Base-by-base conservation (phyloP, 768 basidiomycete species). In the Polyporus arcularius region DNA sequence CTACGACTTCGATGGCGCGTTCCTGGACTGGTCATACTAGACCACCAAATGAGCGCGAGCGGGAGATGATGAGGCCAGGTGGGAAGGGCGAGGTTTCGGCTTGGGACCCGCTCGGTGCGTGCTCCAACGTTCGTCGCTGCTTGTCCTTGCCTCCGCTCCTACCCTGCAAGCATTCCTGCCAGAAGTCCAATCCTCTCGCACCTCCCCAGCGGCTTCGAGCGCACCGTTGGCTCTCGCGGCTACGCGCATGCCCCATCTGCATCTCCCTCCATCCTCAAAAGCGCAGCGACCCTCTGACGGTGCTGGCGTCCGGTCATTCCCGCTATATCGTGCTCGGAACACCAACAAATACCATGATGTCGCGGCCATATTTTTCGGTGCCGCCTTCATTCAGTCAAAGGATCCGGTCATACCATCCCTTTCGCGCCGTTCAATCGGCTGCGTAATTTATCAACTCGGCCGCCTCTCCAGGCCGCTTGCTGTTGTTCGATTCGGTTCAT, bases 21-120 rank as follows among this genome's bases (percentile, higher is more conserved):
- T 70, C 65, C 62, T 67, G 57, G 71, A 72, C 53, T 72, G 71
- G 71, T 68, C 68, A 18, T 68, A 69, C 60, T 72, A 60, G 66
- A 50, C 52, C 18, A 7, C 10, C 18, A 26, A 14, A 15, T 9
- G 46, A 52, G 30, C 42, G 18, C 54, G 39, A 14, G 32, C 28
- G n/a, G 46, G 32, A 4, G 26, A 49, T 18, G 52, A 40, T 35
- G 5, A 47, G 21, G 42, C 18, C 39, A 15, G 42, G 26, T 18
- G 49, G 46, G 53, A 35, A 31, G 55, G 53, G 31, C 30, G 31
- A 6, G 47, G 48, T 39, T 40, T 48, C 47, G 45, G 42, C 30
- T 49, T 26, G 12, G 52, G 52, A 38, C 32, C 41, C 52, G 52
- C 50, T 52, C 50, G 50, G 50, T 52, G 50, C 50, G 50, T 52